These are phyloP conservation scores for Thielaviopsis ethacetica DNA, from an alignment of 2,329 filamentous ascomycete genomes.

Conservation along the genomic window DNA sequence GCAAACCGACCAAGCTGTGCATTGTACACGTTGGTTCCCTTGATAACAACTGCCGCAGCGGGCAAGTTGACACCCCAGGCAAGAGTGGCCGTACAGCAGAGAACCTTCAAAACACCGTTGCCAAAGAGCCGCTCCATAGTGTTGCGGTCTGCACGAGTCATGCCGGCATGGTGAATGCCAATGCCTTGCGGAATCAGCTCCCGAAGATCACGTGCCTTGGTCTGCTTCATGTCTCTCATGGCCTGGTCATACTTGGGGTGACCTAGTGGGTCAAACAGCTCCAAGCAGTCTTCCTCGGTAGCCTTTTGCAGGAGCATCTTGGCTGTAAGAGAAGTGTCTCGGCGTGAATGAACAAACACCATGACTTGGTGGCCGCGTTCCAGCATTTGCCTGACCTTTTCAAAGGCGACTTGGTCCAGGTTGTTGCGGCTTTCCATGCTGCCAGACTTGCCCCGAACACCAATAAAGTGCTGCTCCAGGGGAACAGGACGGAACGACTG, in stretches of 20 bases:
- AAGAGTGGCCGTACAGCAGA: constrained; percentile 94
- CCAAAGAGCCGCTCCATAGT: constrained; percentile 86
- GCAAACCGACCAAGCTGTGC: constrained; percentile 93
- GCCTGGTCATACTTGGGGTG: constrained; percentile 72
- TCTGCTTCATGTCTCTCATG: constrained; percentile 68
- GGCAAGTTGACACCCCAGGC: constrained; percentile 99
- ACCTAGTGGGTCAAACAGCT: constrained; percentile 65
- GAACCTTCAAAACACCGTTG: constrained; percentile 85
- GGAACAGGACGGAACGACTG: constrained; percentile 90
- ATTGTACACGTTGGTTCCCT: constrained; percentile 94
- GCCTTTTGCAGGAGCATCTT: constrained; percentile 78
- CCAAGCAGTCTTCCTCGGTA: constrained; percentile 57
- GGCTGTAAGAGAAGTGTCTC: constrained; percentile 82
- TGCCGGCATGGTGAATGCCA: constrained; percentile 90
- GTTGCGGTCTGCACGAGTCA: constrained; percentile 87
- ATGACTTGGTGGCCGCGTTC: constrained; percentile 89
- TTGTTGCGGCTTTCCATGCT: constrained; percentile 74
- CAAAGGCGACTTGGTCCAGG: constrained; percentile 70
- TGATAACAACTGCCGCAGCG: constrained; percentile 91
- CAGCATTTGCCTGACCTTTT: constrained; percentile 91
- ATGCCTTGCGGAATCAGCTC: constrained; percentile 83
- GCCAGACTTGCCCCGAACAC: constrained; percentile 80
- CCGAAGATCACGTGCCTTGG: constrained; percentile 70
- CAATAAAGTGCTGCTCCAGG: constrained; percentile 91
- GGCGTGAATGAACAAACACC: constrained; percentile 96